These are phyloP conservation scores for Knufia fluminis DNA, from an alignment of 2,329 filamentous ascomycete species.

Conservation along the genomic window DNA sequence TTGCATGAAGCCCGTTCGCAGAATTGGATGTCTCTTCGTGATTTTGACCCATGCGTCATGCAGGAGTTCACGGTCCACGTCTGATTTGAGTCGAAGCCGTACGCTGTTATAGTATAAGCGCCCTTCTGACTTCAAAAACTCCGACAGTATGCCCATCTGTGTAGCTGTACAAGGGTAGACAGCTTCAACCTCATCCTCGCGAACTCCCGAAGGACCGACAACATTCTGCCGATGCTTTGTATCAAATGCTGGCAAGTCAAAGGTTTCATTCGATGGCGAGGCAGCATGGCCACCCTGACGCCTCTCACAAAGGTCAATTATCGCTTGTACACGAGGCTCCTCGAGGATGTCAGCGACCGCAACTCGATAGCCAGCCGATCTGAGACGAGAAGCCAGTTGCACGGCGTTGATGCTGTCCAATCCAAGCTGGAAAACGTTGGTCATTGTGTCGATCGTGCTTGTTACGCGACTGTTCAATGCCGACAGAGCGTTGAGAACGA, in stretches of 20 bases:
- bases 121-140: constrained; percentile 60
- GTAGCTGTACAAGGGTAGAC: constrained; percentile 70
- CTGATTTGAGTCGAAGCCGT: constrained; percentile 41
- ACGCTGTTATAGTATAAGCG: constrained; percentile 68
- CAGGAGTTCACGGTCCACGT: constrained; percentile 36
- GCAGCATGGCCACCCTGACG: neutral
- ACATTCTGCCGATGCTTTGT: constrained; percentile 27
- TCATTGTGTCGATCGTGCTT: constrained; percentile 28
- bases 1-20: constrained; percentile 64
- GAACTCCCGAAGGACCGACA: neutral
- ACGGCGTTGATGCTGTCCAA: constrained; percentile 82
- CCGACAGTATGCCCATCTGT: constrained; percentile 69
- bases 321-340: constrained; percentile 24
- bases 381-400: constrained; percentile 63
- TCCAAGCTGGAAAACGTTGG: constrained; percentile 78
- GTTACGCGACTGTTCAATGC: neutral
- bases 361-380: constrained; percentile 48
- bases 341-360: constrained; percentile 68
- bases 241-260: constrained; percentile 47
- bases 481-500: neutral
- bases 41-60: constrained; percentile 51
- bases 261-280: constrained; percentile 15
- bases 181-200: constrained; percentile 38
- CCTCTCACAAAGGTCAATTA: constrained; percentile 14
- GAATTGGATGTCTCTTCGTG: constrained; percentile 53